These are phyloP conservation scores for Neoascochyta sp. DNA, from an alignment of 2,329 filamentous ascomycete genomes.

Conservation along the genomic window DNA sequence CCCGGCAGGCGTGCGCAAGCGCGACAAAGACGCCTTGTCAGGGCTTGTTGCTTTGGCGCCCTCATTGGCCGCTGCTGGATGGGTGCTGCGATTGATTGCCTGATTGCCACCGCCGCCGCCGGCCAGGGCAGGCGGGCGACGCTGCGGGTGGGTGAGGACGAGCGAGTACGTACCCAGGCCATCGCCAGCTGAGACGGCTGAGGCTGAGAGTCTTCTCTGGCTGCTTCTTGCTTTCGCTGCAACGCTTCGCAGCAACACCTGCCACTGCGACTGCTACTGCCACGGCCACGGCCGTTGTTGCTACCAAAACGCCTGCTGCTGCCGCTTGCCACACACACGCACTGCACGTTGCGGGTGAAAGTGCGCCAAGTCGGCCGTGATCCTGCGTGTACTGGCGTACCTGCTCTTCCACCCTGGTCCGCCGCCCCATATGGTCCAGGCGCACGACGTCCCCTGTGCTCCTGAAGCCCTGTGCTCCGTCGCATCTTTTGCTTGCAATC, in stretches of 20 bases:
- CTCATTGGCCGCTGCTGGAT: slow-evolving; percentile 14
- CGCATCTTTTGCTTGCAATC: slow-evolving; percentile 9
- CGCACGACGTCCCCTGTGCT: slow-evolving; percentile 7
- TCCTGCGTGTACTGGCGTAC: too few relatives aligned
- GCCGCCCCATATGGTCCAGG: slow-evolving; percentile 4
- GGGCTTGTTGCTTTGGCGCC: slow-evolving; percentile 3
- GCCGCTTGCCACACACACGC: neutral
- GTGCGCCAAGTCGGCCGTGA: slow-evolving; percentile 9
- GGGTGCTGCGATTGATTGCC: neutral
- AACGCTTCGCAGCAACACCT: too few relatives aligned
- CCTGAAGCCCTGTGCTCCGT: slow-evolving; percentile 5
- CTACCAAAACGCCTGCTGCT: too few relatives aligned
- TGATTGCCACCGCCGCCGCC: neutral
- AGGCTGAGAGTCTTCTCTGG: too few relatives aligned
- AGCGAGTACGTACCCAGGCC: too few relatives aligned
- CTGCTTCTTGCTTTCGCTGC: too few relatives aligned
- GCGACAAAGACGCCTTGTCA: slow-evolving; percentile 16
- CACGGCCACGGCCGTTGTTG: too few relatives aligned
- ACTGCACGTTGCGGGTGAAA: slow-evolving; percentile 4
- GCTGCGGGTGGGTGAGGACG: too few relatives aligned
- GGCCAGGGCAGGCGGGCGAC: too few relatives aligned
- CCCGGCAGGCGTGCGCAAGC: slow-evolving; percentile 19
- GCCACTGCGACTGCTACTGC: too few relatives aligned
- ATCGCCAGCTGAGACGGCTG: too few relatives aligned
- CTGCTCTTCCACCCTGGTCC: slow-evolving; percentile 8